phyloP scores from a whole-genome alignment of 305 asterid species.

The Plantago coronopus region DNA sequence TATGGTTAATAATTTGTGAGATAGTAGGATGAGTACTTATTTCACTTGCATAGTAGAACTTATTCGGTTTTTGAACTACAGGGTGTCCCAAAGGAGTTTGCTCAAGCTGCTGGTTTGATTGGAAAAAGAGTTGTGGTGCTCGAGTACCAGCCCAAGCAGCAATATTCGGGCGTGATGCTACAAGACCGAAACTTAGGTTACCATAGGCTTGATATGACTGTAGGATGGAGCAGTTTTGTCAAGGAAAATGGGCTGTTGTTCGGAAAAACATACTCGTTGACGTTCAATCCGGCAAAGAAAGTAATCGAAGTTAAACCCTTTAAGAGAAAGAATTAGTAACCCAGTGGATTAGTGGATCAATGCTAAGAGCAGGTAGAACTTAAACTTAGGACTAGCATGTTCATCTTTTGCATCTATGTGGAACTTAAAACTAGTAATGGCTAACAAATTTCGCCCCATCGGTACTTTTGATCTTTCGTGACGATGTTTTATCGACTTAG shows the following conservation, averaged over 20 bases:
- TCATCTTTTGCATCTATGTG: no score
- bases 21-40: no score
- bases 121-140: not conserved
- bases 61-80: not conserved
- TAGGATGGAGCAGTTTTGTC: not conserved
- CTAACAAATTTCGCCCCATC: no score
- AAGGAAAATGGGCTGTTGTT: not conserved
- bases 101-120: not conserved
- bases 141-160: not conserved
- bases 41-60: not conserved
- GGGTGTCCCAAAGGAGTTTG: not conserved
- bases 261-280: constrained; percentile 4
- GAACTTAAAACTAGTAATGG: no score
- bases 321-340: not conserved
- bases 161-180: not conserved
- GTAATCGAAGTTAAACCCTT: not conserved
- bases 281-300: not conserved
- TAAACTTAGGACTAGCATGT: no score
- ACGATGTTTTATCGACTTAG: no score
- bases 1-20: no score
- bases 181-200: not conserved
- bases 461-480: no score
- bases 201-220: not conserved
- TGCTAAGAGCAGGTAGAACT: no score
- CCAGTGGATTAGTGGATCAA: not conserved